Conservation (phyloP, 257 asterid genomes). For the Paulownia fortunei region DNA sequence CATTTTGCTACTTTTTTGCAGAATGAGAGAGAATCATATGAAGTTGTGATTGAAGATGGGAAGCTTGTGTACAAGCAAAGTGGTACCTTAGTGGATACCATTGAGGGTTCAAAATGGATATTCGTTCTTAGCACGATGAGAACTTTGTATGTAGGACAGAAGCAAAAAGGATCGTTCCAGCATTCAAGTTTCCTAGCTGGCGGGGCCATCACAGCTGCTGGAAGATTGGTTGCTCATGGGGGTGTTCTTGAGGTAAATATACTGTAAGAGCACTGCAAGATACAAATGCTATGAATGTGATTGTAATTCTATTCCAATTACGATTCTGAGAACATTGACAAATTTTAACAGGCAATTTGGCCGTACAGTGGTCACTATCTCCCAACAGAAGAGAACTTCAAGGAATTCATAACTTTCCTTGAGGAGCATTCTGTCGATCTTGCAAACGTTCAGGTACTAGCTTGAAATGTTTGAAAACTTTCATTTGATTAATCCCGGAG, state of each 20-base stretch:
- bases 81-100: slow-evolving; percentile 51
- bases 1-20: slow-evolving; percentile 34
- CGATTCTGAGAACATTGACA: not conserved
- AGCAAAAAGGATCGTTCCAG: slow-evolving; percentile 72
- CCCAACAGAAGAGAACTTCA: slow-evolving; percentile 73
- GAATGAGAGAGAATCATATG: slow-evolving; percentile 70
- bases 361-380: slow-evolving; percentile 83
- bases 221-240: slow-evolving; percentile 65
- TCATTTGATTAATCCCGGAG: no score
- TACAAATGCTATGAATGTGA: not conserved
- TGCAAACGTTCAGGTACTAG: slow-evolving; percentile 66
- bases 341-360: slow-evolving; percentile 57
- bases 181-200: slow-evolving; percentile 88
- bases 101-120: slow-evolving; percentile 77
- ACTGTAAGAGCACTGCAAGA: not conserved
- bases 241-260: slow-evolving; percentile 62
- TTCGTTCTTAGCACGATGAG: slow-evolving; percentile 79
- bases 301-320: not conserved
- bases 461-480: slow-evolving; percentile 15
- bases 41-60: slow-evolving; percentile 52
- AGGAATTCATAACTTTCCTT: slow-evolving; percentile 58
- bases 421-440: slow-evolving; percentile 68
- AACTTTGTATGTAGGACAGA: slow-evolving; percentile 66
- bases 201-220: slow-evolving; percentile 85
- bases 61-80: slow-evolving; percentile 58